Conservation (phyloP, 495 filamentous ascomycete genomes). For the Penicillium odoratum region DNA sequence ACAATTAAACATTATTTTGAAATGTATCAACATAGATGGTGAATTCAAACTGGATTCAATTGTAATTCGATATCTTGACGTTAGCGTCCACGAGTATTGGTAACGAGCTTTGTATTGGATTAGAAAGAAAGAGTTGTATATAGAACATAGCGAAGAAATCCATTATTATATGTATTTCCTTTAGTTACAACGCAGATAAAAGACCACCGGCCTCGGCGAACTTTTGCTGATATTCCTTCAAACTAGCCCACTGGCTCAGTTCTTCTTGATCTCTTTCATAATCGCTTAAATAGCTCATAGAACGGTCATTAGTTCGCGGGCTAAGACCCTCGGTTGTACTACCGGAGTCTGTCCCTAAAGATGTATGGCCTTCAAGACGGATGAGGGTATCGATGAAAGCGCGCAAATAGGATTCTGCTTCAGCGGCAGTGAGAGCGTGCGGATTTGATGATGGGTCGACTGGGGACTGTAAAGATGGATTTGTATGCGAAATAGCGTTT, state of each 20-base stretch:
- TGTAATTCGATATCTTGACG: too few relatives aligned
- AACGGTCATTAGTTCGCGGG: slow-evolving; percentile 31
- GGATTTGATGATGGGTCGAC: slow-evolving; percentile 23
- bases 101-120: too few relatives aligned
- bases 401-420: slow-evolving; percentile 63
- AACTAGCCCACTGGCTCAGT: slow-evolving; percentile 67
- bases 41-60: too few relatives aligned
- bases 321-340: slow-evolving; percentile 17
- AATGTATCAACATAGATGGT: too few relatives aligned
- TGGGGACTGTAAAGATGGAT: slow-evolving; percentile 12
- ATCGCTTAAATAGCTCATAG: slow-evolving; percentile 46
- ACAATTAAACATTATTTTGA: too few relatives aligned
- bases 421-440: slow-evolving; percentile 36
- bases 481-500: slow-evolving; percentile 6
- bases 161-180: neutral
- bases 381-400: slow-evolving; percentile 70
- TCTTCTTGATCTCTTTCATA: slow-evolving; percentile 70
- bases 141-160: neutral
- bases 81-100: too few relatives aligned
- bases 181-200: slow-evolving; percentile 35
- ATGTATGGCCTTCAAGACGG: slow-evolving; percentile 57
- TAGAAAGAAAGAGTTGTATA: neutral
- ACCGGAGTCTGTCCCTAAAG: slow-evolving; percentile 14
- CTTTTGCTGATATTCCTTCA: slow-evolving; percentile 70
- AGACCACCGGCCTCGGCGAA: slow-evolving; percentile 65